A percentile compares a stretch with the other conserved stretches of the same genome.
phyloP scores from a whole-genome alignment of 805 yeast species.

The Scheffersomyces stipitis region DNA sequence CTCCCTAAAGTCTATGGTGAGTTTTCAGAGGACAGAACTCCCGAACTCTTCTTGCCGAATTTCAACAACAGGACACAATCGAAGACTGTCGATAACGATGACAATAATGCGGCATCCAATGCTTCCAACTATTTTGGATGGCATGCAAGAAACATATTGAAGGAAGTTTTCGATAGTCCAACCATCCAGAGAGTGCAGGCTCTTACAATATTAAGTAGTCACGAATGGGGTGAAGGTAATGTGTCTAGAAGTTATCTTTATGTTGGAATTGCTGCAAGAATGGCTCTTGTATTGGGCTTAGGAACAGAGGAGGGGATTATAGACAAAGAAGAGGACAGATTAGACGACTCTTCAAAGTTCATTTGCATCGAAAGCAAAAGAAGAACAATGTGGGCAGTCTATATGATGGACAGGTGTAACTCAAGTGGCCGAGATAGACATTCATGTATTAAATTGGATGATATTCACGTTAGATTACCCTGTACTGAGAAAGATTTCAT shows the following conservation, averaged over 20 bases:
- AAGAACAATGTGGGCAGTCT: constrained; percentile 41
- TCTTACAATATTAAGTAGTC: constrained; percentile 33
- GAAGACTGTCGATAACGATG: constrained; percentile 3
- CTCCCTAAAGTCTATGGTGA: constrained; percentile 30
- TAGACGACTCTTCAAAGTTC: constrained; percentile 13
- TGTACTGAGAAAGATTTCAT: constrained; percentile 30
- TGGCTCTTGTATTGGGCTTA: constrained; percentile 35
- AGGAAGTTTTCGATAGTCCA: constrained; percentile 37
- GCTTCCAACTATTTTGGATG: constrained; percentile 40
- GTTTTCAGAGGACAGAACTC: constrained; percentile 25
- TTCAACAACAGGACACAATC: not conserved
- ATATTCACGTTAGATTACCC: constrained; percentile 31
- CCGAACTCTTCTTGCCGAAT: constrained; percentile 25
- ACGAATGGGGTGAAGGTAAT: constrained; percentile 43
- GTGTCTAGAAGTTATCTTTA: constrained; percentile 36
- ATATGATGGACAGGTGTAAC: constrained; percentile 43
- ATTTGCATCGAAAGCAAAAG: constrained; percentile 30
- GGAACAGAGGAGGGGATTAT: constrained; percentile 15
- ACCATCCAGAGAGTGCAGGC: constrained; percentile 39
- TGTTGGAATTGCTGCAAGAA: constrained; percentile 40
- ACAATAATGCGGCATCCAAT: constrained; percentile 19
- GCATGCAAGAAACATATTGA: constrained; percentile 32
- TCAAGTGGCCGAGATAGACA: constrained; percentile 35
- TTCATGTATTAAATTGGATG: constrained; percentile 31
- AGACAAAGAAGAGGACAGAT: constrained; percentile 2